Percentiles rank a stretch among this genome's conserved stretches.
Evolutionary conservation across 2,329 filamentous ascomycete species (phyloP).

Genomic region (Colletotrichum sublineola): DNA sequence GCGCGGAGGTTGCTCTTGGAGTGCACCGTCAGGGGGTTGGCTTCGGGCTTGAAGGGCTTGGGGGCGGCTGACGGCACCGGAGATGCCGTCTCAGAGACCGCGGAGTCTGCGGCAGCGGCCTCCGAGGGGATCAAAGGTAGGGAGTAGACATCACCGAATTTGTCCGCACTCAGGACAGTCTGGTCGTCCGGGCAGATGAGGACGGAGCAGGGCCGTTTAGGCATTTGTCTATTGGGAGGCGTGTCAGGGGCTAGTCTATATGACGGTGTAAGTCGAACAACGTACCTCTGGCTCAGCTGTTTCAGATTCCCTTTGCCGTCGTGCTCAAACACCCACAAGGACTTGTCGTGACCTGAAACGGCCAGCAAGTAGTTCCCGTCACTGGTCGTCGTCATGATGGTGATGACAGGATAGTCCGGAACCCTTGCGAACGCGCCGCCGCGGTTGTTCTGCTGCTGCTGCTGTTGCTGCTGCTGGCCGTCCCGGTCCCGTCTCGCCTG

Average conservation of each 20-base stretch:
- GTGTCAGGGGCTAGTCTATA: constrained; percentile 47
- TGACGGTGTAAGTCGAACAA: constrained; percentile 21
- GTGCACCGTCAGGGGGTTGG: constrained; percentile 73
- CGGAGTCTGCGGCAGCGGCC: constrained; percentile 41
- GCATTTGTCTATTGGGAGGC: constrained; percentile 76
- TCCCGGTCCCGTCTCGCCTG: constrained; percentile 50
- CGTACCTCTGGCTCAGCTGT: constrained; percentile 79
- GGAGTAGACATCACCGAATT: constrained; percentile 96
- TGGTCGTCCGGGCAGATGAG: constrained; percentile 76
- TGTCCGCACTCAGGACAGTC: constrained; percentile 88
- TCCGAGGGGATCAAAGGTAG: constrained; percentile 74
- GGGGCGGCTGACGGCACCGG: constrained; percentile 35
- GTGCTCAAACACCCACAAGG: constrained; percentile 83
- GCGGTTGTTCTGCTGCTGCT: constrained; percentile 48
- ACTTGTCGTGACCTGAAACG: constrained; percentile 93
- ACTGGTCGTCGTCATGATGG: constrained; percentile 73
- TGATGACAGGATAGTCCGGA: constrained; percentile 74
- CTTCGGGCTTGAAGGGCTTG: constrained; percentile 61
- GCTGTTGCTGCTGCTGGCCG: constrained; percentile 28
- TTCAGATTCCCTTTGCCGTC: constrained; percentile 71
- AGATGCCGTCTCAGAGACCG: constrained; percentile 35
- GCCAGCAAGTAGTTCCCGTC: constrained; percentile 79
- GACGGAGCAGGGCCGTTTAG: constrained; percentile 87
- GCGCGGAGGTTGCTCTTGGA: constrained; percentile 73
- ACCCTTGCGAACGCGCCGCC: constrained; percentile 50